Evolutionary conservation across 495 filamentous ascomycete species (phyloP).

Genomic region (Lasiosphaeria ovina): DNA sequence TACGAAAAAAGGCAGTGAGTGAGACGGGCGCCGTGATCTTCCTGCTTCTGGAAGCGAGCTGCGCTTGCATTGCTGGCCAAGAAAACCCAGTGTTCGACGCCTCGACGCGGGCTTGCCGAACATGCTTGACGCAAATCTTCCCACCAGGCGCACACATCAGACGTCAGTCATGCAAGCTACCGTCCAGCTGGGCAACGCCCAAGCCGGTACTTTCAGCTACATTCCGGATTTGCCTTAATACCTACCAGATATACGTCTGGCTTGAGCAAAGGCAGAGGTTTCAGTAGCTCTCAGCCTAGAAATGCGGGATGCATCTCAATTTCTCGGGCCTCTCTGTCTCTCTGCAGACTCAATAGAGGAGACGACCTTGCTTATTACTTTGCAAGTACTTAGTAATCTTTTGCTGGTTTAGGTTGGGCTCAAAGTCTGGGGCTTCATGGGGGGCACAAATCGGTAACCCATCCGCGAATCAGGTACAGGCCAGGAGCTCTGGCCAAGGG

Average conservation of each 20-base stretch:
- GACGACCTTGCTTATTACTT: too few relatives aligned
- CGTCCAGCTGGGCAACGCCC: background rate
- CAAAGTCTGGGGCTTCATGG: background rate
- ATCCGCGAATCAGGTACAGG: background rate
- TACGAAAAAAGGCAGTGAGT: background rate
- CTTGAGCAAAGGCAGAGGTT: background rate
- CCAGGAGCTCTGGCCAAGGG: background rate
- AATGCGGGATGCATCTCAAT: too few relatives aligned
- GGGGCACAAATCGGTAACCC: background rate
- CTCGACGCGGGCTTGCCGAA: background rate
- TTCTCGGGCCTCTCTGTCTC: too few relatives aligned
- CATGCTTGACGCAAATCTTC: conserved; percentile 5
- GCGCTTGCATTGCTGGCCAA: background rate
- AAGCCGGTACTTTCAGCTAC: background rate
- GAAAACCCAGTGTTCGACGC: background rate
- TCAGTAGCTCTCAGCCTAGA: too few relatives aligned
- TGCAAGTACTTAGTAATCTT: too few relatives aligned
- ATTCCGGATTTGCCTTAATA: background rate
- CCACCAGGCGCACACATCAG: background rate
- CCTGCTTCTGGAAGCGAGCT: background rate
- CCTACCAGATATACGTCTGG: background rate
- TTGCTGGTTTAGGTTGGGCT: background rate
- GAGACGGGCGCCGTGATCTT: background rate
- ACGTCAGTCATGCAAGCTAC: background rate
- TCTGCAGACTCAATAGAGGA: too few relatives aligned